Evolutionary conservation across 495 filamentous ascomycete species (phyloP), one percentile per base, ranked within the genome.

Genomic region (Aeminium ludgeri): DNA sequence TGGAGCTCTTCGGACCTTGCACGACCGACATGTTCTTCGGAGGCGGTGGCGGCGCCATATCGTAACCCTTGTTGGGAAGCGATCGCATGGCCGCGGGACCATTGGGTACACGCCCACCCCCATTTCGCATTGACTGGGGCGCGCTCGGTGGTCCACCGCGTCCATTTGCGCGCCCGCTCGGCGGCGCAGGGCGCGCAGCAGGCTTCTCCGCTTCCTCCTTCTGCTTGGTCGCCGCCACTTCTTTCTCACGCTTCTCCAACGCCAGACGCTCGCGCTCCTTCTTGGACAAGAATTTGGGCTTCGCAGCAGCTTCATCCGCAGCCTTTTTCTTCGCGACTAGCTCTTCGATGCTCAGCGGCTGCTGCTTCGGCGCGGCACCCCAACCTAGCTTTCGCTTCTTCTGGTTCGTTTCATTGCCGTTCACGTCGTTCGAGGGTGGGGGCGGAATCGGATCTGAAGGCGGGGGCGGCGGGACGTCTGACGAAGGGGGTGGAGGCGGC

Each of bases 271-370:
- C 91, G 30, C 89, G 76, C 57, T 95, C 70, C 27, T 80, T 80
- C 66, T 86, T 94, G 2, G 83, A 79, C 10, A 97, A 62, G 57
- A 93, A 97, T 64, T 87, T 86, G 2, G 91, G 91, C 73, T 82
- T 82, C 30, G 78, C 68, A 38, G 80, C 76, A 19, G 76, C 80
- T 35, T 76, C 79, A 61, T 86, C 81, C 4, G 76, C 76, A 47
- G 80, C 80, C 50, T 70, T 74, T 63, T 86, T 86, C 63, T 82
- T 82, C 46, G 69, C 67, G 28, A 86, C 63, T 12, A 86, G 65
- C 38, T 86, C 80, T 48, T 86, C 81, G 19, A 85, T 78, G 56
- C 76, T 82, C 30, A 84, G 55, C 17, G 82, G 82, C 59, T 62
- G 44, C 37, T 57, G 41, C 51, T 59, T 52, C 46, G 48, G 49